Conservation (phyloP, 169 alveolate species). For the Plasmodium falciparum region DNA sequence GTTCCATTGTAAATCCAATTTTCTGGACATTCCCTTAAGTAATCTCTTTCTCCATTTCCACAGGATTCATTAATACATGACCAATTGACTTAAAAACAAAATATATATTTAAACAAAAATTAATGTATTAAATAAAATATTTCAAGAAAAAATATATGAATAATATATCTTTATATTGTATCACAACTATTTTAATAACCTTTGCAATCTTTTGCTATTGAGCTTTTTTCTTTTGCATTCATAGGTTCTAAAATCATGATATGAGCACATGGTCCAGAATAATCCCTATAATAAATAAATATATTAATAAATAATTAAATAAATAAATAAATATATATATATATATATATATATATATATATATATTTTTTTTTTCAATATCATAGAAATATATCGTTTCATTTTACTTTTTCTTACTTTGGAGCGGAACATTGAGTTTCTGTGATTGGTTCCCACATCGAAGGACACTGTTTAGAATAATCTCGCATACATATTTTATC, state of each 20-base stretch:
- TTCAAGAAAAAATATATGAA: not conserved
- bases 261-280: slow-evolving; percentile 67
- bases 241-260: slow-evolving; percentile 62
- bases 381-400: not conserved
- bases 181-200: slow-evolving; percentile 11
- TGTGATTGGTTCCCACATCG: slow-evolving; percentile 61
- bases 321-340: slow-evolving; percentile 7
- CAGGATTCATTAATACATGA: slow-evolving; percentile 55
- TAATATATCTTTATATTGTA: not conserved
- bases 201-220: slow-evolving; percentile 46
- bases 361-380: not conserved
- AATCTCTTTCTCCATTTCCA: slow-evolving; percentile 57
- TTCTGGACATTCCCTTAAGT: slow-evolving; percentile 57
- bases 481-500: slow-evolving; percentile 73
- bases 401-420: slow-evolving; percentile 15
- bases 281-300: slow-evolving; percentile 24
- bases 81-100: slow-evolving; percentile 33
- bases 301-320: not conserved
- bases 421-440: slow-evolving; percentile 67
- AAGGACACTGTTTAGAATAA: slow-evolving; percentile 62
- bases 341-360: slow-evolving; percentile 2
- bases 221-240: slow-evolving; percentile 64
- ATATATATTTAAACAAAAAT: not conserved
- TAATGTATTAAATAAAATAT: not conserved
- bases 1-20: slow-evolving; percentile 64